Base-by-base conservation (phyloP, 306 rosid species). In the Cyamopsis tetragonoloba region DNA sequence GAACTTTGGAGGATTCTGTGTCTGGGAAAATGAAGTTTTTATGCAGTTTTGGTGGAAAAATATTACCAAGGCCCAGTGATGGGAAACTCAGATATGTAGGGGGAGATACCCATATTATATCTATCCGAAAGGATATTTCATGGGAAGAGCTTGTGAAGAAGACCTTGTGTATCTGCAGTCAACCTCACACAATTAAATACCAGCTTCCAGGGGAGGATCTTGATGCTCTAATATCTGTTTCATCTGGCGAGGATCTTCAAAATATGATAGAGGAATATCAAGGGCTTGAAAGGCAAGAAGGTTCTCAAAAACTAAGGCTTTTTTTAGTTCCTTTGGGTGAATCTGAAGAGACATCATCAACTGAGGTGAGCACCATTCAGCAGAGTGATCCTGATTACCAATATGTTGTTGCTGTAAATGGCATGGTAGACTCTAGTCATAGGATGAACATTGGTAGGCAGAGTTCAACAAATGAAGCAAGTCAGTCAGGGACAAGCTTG, bases 141-240 rank as follows among this genome's bases (percentile, higher is more conserved):
- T 83, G 89, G 96, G 72, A 73, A 73, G 85, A 79, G 71, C 88
- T 88, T 70, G 74, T 80, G 62, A 78, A 71, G 62, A 88, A 80
- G 77, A 88, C 96, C 59, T 78, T 66, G 35, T 70, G 85, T 43
- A 73, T 88, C 76, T 88, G 85, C 71, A 78, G 28, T 49, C 89
- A 86, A 47, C 88, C 82, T 67, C 92, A 84, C 83, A 46, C 85
- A 10, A 88, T 88, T 48, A 88, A 86, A 73, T 88, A 88, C 83
- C 92, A 88, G 80, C 89, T 88, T 77, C 96, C 96, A 9, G 89
- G 84, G 42, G 92, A 88, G 79, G 96, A 88, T 86, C 89, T 85
- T 59, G 95, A 88, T 74, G 84, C 92, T 66, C 79, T 88, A 76
- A 88, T 88, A 73, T 86, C 96, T 4, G 88, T 88, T 34, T 86